These are phyloP conservation scores for Mucor lusitanicus DNA, from an alignment of 371 early-diverging fungal species.

Conservation along the genomic window DNA sequence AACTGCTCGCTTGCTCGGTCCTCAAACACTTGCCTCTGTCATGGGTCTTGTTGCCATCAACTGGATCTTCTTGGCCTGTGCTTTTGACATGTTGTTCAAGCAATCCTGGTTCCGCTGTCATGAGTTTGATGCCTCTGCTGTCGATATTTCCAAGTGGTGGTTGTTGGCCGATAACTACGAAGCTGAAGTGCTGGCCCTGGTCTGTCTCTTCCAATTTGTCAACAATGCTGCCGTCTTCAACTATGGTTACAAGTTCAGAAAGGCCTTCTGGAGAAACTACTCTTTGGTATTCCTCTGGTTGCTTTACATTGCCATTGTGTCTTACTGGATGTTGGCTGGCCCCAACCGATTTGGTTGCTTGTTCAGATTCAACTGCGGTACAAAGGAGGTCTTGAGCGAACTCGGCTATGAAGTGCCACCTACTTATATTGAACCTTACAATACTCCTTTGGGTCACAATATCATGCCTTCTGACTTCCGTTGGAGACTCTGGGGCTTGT, in stretches of 20 bases:
- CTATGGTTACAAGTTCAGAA: slow-evolving; percentile 65
- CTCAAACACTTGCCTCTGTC: slow-evolving; percentile 68
- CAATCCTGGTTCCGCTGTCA: slow-evolving; percentile 75
- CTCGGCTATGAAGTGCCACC: slow-evolving; percentile 47
- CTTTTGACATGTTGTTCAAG: slow-evolving; percentile 55
- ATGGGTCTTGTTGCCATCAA: slow-evolving; percentile 70
- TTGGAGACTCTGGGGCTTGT: slow-evolving; percentile 52
- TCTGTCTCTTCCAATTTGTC: slow-evolving; percentile 63
- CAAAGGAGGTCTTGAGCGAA: slow-evolving; percentile 37
- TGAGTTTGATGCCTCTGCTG: slow-evolving; percentile 64
- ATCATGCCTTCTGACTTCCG: slow-evolving; percentile 64
- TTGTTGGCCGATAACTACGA: slow-evolving; percentile 77
- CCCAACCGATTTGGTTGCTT: slow-evolving; percentile 70
- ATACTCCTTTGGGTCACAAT: slow-evolving; percentile 65
- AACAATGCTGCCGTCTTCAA: slow-evolving; percentile 66
- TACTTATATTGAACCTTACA: slow-evolving; percentile 54
- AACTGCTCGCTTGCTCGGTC: slow-evolving; percentile 69
- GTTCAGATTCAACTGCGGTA: slow-evolving; percentile 76
- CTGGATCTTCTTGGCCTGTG: slow-evolving; percentile 53
- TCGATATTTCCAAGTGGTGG: slow-evolving; percentile 75
- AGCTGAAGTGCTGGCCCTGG: slow-evolving; percentile 52
- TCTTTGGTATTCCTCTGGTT: slow-evolving; percentile 56
- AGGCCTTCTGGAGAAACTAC: slow-evolving; percentile 61
- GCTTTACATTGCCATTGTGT: slow-evolving; percentile 53
- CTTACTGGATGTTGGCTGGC: slow-evolving; percentile 60